Conservation (phyloP, 305 asterid genomes). For the Fraxinus dipetala region DNA sequence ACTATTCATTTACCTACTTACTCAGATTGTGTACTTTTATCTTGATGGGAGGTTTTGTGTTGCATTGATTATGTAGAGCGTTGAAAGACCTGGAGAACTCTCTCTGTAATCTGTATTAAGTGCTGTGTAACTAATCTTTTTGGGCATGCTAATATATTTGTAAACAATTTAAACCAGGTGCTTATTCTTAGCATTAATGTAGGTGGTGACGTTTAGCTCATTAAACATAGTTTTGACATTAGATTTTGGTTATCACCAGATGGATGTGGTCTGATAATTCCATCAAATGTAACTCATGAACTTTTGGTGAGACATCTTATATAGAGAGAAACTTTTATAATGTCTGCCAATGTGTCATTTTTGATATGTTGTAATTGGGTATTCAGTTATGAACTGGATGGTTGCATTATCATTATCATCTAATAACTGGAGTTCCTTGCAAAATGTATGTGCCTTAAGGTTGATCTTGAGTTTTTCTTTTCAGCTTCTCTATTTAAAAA, state of each 20-base stretch:
- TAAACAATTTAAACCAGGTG: not conserved
- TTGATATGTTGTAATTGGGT: not conserved
- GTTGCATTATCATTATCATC: not conserved
- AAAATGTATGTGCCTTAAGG: not conserved
- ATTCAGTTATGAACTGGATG: not conserved
- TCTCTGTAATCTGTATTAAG: not conserved
- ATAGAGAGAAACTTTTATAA: not conserved
- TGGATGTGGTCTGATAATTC: not conserved
- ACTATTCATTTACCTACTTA: not conserved
- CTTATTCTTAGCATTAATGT: not conserved
- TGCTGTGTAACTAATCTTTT: not conserved
- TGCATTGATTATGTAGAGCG: not conserved
- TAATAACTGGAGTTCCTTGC: not conserved
- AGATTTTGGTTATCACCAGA: not conserved
- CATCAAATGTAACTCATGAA: not conserved
- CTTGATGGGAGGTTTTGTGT: not conserved
- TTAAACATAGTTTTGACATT: not conserved
- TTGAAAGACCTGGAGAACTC: conserved; percentile 6
- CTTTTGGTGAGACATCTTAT: not conserved
- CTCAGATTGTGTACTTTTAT: not conserved
- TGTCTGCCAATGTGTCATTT: not conserved
- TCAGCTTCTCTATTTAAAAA: not conserved
- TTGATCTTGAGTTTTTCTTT: not conserved
- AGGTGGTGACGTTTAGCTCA: not conserved
- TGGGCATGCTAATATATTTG: not conserved